Base-by-base conservation (phyloP, 2,329 filamentous ascomycete species). In the Aspergillus tamarii region DNA sequence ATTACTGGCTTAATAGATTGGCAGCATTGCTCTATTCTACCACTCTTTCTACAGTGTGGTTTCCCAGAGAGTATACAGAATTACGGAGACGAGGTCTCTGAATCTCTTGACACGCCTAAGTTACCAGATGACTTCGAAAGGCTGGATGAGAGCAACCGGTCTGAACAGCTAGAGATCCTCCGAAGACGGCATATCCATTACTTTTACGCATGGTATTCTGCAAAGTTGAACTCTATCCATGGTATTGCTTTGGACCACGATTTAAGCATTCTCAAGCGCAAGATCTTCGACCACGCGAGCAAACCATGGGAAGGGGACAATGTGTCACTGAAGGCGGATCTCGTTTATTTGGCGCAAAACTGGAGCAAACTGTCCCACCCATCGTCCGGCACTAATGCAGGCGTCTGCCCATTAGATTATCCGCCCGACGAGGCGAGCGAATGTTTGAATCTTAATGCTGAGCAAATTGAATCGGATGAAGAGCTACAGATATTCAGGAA, bases 1-100 rank as follows among this genome's bases (percentile, higher is more conserved):
- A 62, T 66, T 39, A 60, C 32, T 53, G 67, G 69, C 2, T 64
- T 75, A 19, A 73, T 76, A 39, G 73, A 74, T 62, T 75, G 73
- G 72, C 69, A 76, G 59, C 64, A 73, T 58, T 39, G 66, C 34
- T 58, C 67, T 4, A 60, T 75, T 21, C 62, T 77, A 32, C 73
- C 73, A 10, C 61, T 73, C 16, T 74, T 69, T 39, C 59, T 74
- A 5, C 64, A 66, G 41, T 66, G 66, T 23, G 72, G 70, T 10
- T 70, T 74, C 14, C 73, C 71, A 3, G 64, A 72, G 23, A 63
- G 71, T 64, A 72, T 64, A 1, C 59, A 61, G 23, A 64, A 76
- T 57, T 73, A 72, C 53, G 72, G 62, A 9, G 59, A 64, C n/a
- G 21, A 53, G 3, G 21, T 55, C 4, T 61, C 62, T 7, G 55